phyloP scores from a whole-genome alignment of 2,329 filamentous ascomycete species.

The Cladosporium sphaerospermum region DNA sequence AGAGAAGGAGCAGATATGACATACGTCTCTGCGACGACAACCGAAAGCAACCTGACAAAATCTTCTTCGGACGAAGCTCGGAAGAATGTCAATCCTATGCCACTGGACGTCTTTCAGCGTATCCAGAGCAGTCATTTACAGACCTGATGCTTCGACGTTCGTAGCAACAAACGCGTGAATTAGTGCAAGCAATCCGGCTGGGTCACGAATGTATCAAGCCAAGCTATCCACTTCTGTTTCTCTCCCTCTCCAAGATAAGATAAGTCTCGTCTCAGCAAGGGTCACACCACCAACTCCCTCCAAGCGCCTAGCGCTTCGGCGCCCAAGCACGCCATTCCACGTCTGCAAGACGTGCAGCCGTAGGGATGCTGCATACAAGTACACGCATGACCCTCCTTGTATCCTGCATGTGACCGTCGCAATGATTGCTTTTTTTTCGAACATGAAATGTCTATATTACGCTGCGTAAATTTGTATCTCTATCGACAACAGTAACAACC shows the following conservation, averaged over 20 bases:
- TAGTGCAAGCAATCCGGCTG: not conserved
- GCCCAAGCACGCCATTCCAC: constrained; percentile 1
- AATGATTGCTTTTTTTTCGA: not conserved
- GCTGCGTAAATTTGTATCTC: not conserved
- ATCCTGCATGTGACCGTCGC: not conserved
- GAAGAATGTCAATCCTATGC: too few species aligned
- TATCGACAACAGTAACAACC: not conserved
- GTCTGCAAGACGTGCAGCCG: constrained; percentile 7
- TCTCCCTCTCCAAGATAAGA: too few species aligned
- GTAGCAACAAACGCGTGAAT: not conserved
- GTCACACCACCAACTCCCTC: not conserved
- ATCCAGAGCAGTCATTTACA: too few species aligned
- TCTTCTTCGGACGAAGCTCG: too few species aligned
- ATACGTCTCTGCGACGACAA: too few species aligned
- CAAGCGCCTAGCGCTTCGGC: not conserved
- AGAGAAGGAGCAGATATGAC: too few species aligned
- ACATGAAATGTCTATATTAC: not conserved
- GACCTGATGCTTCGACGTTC: not conserved
- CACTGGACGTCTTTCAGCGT: too few species aligned
- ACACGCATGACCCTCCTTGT: not conserved
- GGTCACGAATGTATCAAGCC: too few species aligned
- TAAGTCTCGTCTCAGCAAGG: not conserved
- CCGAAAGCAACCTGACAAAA: too few species aligned
- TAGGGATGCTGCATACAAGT: not conserved
- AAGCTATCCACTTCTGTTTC: too few species aligned